Conservation (phyloP, 164 flowering plant species). For the Annona squamosa region DNA sequence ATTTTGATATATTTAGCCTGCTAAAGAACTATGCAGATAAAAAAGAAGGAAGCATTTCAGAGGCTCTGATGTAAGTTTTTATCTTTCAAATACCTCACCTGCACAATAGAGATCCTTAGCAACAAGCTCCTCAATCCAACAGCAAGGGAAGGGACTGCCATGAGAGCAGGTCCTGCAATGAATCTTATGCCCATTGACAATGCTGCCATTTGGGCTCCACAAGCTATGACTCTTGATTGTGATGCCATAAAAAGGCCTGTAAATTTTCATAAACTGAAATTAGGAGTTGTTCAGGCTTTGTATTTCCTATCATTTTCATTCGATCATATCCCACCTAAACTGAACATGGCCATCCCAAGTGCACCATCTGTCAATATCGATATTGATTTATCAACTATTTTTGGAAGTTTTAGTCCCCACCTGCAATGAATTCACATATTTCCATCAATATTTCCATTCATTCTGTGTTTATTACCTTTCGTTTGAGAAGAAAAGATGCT, state of each 20-base stretch:
- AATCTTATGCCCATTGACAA: conserved; percentile 55
- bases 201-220: conserved; percentile 40
- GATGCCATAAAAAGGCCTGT: conserved; percentile 84
- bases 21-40: not conserved
- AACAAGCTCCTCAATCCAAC: conserved; percentile 38
- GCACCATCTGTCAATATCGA: conserved; percentile 64
- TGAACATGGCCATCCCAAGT: conserved; percentile 93
- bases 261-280: conserved; percentile 4
- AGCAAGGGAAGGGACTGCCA: conserved; percentile 46
- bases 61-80: not conserved
- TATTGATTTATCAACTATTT: conserved; percentile 45
- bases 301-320: not conserved
- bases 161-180: conserved; percentile 54
- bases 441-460: not conserved
- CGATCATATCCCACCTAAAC: conserved; percentile 46
- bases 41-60: not conserved
- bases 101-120: conserved; percentile 53
- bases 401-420: conserved; percentile 52
- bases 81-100: conserved; percentile 30
- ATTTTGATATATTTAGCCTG: conserved; percentile 6
- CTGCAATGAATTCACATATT: conserved; percentile 29
- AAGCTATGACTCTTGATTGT: conserved; percentile 46
- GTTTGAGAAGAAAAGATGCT: not conserved
- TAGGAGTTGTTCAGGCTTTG: not conserved
- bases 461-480: not conserved